These are phyloP conservation scores for Penicillium dipodomyicola DNA, from an alignment of 495 filamentous ascomycete genomes.

Conservation along the genomic window DNA sequence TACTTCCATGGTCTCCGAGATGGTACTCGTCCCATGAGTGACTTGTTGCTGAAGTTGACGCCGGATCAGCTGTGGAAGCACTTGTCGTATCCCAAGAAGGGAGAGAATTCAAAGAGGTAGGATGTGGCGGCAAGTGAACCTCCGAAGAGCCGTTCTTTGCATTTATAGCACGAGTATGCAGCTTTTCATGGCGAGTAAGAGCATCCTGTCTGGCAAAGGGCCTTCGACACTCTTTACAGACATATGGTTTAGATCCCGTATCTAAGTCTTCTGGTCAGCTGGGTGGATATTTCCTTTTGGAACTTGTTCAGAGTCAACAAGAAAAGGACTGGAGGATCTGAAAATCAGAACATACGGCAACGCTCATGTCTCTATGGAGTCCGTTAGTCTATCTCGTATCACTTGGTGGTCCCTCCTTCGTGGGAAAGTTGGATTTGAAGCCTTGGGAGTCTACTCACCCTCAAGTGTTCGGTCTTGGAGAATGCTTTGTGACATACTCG, in stretches of 20 bases:
- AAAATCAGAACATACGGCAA: conserved; percentile 37
- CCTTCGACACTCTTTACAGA: conserved; percentile 43
- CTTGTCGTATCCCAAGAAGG: conserved; percentile 29
- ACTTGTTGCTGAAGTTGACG: conserved; percentile 27
- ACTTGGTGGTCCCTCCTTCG: conserved; percentile 16
- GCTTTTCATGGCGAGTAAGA: conserved; percentile 47
- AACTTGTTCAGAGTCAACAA: neutral
- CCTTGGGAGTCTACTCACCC: conserved; percentile 27
- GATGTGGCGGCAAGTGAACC: conserved; percentile 19
- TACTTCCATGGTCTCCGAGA: conserved; percentile 15
- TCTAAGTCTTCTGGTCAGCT: conserved; percentile 34
- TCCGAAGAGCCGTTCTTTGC: conserved; percentile 26
- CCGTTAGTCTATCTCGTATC: conserved; percentile 19
- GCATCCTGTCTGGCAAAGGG: conserved; percentile 50
- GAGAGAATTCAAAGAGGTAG: conserved; percentile 25
- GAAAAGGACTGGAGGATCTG: neutral
- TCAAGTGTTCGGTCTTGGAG: conserved; percentile 47
- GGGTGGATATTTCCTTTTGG: neutral
- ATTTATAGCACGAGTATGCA: conserved; percentile 38
- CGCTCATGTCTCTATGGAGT: conserved; percentile 47
- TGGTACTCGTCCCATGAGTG: conserved; percentile 30
- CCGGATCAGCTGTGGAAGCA: conserved; percentile 22
- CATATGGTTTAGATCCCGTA: conserved; percentile 46
- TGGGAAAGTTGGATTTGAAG: conserved; percentile 7
- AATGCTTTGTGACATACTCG: conserved; percentile 45